A percentile compares a stretch with the other conserved stretches of the same genome.
Evolutionary conservation across 257 asterid species (phyloP).

Genomic region (Thymus quinquecostatus): DNA sequence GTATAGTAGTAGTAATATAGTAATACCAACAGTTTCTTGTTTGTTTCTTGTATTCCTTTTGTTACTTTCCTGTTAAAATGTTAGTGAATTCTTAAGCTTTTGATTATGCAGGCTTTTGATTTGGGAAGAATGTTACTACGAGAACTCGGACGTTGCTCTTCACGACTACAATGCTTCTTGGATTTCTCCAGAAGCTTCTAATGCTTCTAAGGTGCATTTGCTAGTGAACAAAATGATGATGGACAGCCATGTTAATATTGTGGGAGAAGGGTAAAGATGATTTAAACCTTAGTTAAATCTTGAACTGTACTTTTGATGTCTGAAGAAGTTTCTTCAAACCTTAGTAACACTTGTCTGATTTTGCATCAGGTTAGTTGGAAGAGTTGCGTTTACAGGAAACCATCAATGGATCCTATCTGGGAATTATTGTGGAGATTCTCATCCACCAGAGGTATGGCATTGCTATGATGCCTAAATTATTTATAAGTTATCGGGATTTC

Average conservation of each 20-base stretch:
- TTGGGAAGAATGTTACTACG: constrained; percentile 89
- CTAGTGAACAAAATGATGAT: constrained; percentile 91
- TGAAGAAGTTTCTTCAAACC: background rate
- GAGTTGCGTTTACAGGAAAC: constrained; percentile 80
- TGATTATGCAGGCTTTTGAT: constrained; percentile 71
- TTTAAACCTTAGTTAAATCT: constrained; percentile 13
- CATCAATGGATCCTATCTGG: constrained; percentile 77
- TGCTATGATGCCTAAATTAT: background rate
- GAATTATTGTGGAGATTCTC: constrained; percentile 47
- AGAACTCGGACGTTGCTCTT: constrained; percentile 36
- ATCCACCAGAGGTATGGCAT: constrained; percentile 74
- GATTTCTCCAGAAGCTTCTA: constrained; percentile 46
- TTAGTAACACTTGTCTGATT: constrained; percentile 5
- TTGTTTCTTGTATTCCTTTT: constrained; percentile 24
- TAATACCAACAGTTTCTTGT: constrained; percentile 32
- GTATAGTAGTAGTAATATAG: background rate
- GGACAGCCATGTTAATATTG: constrained; percentile 68
- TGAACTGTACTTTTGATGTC: background rate
- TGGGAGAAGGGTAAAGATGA: constrained; percentile 82
- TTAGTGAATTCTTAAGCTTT: constrained; percentile 12
- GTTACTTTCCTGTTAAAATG: background rate
- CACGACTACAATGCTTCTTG: constrained; percentile 46
- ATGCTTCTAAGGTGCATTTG: constrained; percentile 48
- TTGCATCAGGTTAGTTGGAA: constrained; percentile 75
- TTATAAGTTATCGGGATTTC: background rate